Conservation (phyloP, 345 rosid genomes). For the Firmiana major region DNA sequence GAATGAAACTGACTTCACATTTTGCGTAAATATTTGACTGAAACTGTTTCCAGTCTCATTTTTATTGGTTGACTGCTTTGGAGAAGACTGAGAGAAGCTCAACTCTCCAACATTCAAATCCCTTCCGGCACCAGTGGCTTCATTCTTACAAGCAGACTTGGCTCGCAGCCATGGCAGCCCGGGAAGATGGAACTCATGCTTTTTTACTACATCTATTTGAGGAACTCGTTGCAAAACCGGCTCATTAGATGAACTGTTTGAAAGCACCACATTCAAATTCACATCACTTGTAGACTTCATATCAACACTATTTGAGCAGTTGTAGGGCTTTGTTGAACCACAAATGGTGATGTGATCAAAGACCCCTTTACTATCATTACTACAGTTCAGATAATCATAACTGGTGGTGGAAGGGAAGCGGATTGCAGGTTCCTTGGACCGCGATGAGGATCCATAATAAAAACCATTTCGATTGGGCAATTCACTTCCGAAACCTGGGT, state of each 20-base stretch:
- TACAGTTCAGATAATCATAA: constrained; percentile 30
- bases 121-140: constrained; percentile 28
- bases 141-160: constrained; percentile 36
- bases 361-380: constrained; percentile 26
- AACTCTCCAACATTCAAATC: constrained; percentile 38
- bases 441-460: constrained; percentile 51
- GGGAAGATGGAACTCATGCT: constrained; percentile 32
- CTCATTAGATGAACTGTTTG: constrained; percentile 37
- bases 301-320: constrained; percentile 28
- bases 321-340: constrained; percentile 28
- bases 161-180: constrained; percentile 70
- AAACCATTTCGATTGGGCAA: constrained; percentile 45
- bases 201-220: constrained; percentile 48
- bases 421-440: constrained; percentile 38
- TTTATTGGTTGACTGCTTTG: constrained; percentile 29
- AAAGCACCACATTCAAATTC: constrained; percentile 45
- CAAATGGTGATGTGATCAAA: constrained; percentile 26
- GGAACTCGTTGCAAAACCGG: constrained; percentile 23
- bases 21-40: constrained; percentile 28
- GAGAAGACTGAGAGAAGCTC: constrained; percentile 36
- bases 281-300: constrained; percentile 35
- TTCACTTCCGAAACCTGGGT: constrained; percentile 43
- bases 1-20: constrained; percentile 37
- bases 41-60: constrained; percentile 31
- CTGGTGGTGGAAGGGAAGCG: constrained; percentile 24